Evolutionary conservation across 352 stramenopile genomes (phyloP).

Genomic region (Globisporangium orthogonon): DNA sequence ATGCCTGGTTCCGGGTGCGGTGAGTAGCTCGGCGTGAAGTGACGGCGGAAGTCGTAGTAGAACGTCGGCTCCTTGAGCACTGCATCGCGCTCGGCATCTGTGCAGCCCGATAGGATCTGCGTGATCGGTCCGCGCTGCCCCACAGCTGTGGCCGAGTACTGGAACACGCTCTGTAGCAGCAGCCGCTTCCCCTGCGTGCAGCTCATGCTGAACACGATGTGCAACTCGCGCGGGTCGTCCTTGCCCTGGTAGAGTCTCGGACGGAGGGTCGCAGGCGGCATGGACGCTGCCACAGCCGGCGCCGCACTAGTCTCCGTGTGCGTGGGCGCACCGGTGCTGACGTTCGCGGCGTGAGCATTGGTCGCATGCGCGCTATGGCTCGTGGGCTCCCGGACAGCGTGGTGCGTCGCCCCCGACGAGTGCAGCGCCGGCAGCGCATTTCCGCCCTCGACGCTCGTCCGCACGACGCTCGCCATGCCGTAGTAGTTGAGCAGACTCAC

Average conservation of each 20-base stretch:
- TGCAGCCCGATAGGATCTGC: conserved; percentile 43
- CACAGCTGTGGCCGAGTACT: conserved; percentile 33
- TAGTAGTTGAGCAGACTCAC: conserved; percentile 31
- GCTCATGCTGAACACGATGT: conserved; percentile 53
- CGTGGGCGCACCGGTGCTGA: background rate
- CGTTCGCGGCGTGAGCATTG: background rate
- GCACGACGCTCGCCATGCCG: conserved; percentile 15
- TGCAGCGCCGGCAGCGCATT: conserved; percentile 17
- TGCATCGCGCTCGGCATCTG: conserved; percentile 17
- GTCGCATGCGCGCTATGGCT: background rate
- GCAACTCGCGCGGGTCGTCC: conserved; percentile 31
- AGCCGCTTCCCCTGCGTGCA: conserved; percentile 33
- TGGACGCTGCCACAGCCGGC: background rate
- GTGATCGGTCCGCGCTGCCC: conserved; percentile 41
- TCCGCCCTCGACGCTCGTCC: conserved; percentile 2
- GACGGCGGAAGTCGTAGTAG: conserved; percentile 46
- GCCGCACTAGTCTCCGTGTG: background rate
- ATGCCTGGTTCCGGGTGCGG: conserved; percentile 29
- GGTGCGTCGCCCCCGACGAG: conserved; percentile 5
- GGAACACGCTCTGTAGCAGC: conserved; percentile 33
- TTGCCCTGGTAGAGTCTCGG: conserved; percentile 13
- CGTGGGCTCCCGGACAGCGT: background rate
- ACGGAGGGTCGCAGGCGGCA: background rate
- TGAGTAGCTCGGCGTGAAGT: conserved; percentile 44
- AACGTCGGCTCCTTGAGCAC: conserved; percentile 30